These are phyloP conservation scores for Solanum ahanhuiri DNA, from an alignment of 257 asterid genomes.

Conservation along the genomic window DNA sequence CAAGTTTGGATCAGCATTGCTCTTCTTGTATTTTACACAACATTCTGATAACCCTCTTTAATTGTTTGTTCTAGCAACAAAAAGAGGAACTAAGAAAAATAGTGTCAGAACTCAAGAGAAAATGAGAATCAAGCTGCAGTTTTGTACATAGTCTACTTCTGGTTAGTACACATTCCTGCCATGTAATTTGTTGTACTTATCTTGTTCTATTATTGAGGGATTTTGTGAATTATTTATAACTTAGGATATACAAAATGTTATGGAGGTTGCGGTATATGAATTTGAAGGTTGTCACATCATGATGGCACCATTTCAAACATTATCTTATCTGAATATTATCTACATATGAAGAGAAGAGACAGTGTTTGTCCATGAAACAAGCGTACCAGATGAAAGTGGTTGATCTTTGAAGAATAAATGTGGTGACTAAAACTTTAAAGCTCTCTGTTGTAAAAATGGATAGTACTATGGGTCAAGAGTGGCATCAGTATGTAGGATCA, in stretches of 20 bases:
- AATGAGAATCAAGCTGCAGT: constrained; percentile 16
- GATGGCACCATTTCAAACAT: background rate
- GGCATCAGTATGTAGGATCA: background rate
- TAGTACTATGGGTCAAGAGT: background rate
- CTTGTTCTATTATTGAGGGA: background rate
- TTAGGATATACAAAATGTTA: background rate
- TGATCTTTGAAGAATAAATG: background rate
- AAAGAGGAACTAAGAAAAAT: constrained; percentile 18
- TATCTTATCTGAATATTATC: background rate
- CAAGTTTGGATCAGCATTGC: background rate
- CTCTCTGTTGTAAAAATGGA: background rate
- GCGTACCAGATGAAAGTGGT: background rate
- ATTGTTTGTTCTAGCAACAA: constrained; percentile 29
- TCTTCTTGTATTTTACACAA: background rate
- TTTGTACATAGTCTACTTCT: background rate
- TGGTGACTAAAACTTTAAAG: background rate
- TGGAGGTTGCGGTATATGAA: background rate
- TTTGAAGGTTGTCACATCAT: background rate
- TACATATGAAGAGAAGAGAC: background rate
- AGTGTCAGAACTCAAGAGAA: constrained; percentile 17
- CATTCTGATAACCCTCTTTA: background rate
- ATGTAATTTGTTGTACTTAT: background rate
- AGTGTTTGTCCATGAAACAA: background rate
- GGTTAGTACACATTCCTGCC: constrained; percentile 10
- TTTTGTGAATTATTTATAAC: background rate